phyloP scores from a whole-genome alignment of 345 rosid species.

The Odontarrhena argentea region DNA sequence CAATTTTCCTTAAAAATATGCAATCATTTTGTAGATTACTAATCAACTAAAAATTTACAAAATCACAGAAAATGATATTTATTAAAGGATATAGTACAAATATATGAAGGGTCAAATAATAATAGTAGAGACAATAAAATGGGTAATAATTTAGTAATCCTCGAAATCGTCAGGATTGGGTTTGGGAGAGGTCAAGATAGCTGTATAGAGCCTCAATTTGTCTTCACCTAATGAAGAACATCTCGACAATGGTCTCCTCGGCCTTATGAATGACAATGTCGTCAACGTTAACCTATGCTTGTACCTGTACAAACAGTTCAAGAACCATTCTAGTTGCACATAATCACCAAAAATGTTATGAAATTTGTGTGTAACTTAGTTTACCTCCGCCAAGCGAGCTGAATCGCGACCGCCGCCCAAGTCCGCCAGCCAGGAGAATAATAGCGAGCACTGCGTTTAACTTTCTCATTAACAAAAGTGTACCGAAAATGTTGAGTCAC shows the following conservation, averaged over 20 bases:
- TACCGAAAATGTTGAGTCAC: conserved; percentile 96
- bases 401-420: conserved; percentile 95
- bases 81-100: background rate
- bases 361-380: too few species aligned
- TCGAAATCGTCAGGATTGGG: conserved; percentile 94
- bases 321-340: background rate
- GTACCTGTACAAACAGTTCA: conserved; percentile 43
- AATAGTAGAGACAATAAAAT: conserved; percentile 8
- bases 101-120: background rate
- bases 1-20: too few species aligned
- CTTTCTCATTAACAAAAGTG: conserved; percentile 88
- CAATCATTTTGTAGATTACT: too few species aligned
- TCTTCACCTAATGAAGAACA: conserved; percentile 91
- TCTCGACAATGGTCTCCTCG: conserved; percentile 82
- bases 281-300: conserved; percentile 81
- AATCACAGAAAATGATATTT: too few species aligned
- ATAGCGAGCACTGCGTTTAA: conserved; percentile 89
- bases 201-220: conserved; percentile 82
- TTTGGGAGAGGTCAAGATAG: conserved; percentile 91
- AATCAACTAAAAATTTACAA: too few species aligned
- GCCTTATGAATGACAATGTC: conserved; percentile 84
- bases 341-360: background rate
- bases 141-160: conserved; percentile 44
- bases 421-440: conserved; percentile 99
- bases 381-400: conserved; percentile 87